Evolutionary conservation across 2,329 filamentous ascomycete genomes (phyloP).

Genomic region (Didymella pomorum): DNA sequence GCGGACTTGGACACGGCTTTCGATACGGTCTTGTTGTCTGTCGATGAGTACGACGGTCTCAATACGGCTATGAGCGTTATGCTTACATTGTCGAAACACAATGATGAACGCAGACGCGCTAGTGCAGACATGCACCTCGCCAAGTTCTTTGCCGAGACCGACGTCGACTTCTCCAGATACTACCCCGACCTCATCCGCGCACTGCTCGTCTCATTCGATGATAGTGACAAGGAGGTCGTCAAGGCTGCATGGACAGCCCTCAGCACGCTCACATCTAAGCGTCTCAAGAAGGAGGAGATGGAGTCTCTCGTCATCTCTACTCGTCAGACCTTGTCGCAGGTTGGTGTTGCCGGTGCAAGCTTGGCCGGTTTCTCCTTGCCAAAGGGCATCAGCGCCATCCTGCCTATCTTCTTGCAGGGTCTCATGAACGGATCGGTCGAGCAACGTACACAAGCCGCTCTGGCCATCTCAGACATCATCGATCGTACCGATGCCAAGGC

Average conservation of each 20-base stretch:
- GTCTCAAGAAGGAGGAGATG: slow-evolving; percentile 96
- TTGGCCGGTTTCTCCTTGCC: slow-evolving; percentile 88
- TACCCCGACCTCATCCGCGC: slow-evolving; percentile 94
- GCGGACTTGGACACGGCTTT: slow-evolving; percentile 81
- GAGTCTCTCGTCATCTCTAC: slow-evolving; percentile 88
- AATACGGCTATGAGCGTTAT: slow-evolving; percentile 97
- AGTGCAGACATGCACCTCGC: slow-evolving; percentile 80
- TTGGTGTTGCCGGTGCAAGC: slow-evolving; percentile 85
- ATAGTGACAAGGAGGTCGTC: slow-evolving; percentile 81
- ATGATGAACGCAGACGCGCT: slow-evolving; percentile 85
- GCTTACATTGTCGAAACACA: slow-evolving; percentile 85
- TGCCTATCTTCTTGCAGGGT: slow-evolving; percentile 97
- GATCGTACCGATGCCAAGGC: slow-evolving; percentile 89
- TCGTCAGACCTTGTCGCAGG: slow-evolving; percentile 82
- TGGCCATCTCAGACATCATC: slow-evolving; percentile 94
- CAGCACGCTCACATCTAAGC: slow-evolving; percentile 80
- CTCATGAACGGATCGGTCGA: slow-evolving; percentile 95
- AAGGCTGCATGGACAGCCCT: slow-evolving; percentile 90
- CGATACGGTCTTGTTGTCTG: slow-evolving; percentile 87
- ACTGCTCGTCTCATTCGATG: slow-evolving; percentile 90
- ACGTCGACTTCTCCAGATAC: slow-evolving; percentile 92
- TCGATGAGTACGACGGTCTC: slow-evolving; percentile 94
- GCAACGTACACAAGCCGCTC: slow-evolving; percentile 87
- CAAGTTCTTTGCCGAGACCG: slow-evolving; percentile 81
- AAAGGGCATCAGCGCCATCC: slow-evolving; percentile 94